phyloP scores from a whole-genome alignment of 2,329 filamentous ascomycete species.

The Penicillium hordei region DNA sequence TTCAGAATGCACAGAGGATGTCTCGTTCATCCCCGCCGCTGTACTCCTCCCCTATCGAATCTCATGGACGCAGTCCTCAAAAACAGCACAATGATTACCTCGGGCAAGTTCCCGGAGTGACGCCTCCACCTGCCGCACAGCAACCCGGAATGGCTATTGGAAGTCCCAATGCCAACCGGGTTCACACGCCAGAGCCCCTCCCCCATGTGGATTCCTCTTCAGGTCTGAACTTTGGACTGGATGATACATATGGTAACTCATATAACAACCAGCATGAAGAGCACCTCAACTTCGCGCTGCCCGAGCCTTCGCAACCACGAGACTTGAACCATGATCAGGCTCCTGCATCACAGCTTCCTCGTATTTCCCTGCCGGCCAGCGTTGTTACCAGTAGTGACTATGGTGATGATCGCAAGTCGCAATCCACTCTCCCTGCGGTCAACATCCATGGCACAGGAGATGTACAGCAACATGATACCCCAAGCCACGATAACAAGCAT shows the following conservation, averaged over 20 bases:
- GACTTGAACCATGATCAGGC: slow-evolving; percentile 18
- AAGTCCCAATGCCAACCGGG: slow-evolving; percentile 11
- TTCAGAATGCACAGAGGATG: slow-evolving; percentile 60
- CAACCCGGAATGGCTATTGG: slow-evolving; percentile 17
- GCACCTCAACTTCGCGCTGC: slow-evolving; percentile 24
- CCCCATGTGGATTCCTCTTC: slow-evolving; percentile 14
- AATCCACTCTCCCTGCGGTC: slow-evolving; percentile 43
- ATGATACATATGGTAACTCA: slow-evolving; percentile 3
- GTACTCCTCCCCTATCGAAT: slow-evolving; percentile 23
- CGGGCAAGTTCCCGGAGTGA: slow-evolving; percentile 14
- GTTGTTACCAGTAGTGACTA: slow-evolving; percentile 57
- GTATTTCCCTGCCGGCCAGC: slow-evolving; percentile 44
- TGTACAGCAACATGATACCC: slow-evolving; percentile 16
- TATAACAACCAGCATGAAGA: slow-evolving; percentile 11
- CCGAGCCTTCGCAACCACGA: slow-evolving; percentile 17
- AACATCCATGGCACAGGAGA: slow-evolving; percentile 31
- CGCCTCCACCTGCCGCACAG: slow-evolving; percentile 11
- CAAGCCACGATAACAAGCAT: slow-evolving; percentile 17
- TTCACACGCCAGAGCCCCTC: slow-evolving; percentile 13
- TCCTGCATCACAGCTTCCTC: slow-evolving; percentile 28
- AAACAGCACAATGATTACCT: slow-evolving; percentile 17
- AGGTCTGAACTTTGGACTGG: slow-evolving; percentile 23
- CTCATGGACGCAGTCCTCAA: background rate
- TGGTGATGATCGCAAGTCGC: slow-evolving; percentile 54
- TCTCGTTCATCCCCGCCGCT: slow-evolving; percentile 53